Conservation (phyloP, 805 yeast genomes). For the Candida stauntonica region DNA sequence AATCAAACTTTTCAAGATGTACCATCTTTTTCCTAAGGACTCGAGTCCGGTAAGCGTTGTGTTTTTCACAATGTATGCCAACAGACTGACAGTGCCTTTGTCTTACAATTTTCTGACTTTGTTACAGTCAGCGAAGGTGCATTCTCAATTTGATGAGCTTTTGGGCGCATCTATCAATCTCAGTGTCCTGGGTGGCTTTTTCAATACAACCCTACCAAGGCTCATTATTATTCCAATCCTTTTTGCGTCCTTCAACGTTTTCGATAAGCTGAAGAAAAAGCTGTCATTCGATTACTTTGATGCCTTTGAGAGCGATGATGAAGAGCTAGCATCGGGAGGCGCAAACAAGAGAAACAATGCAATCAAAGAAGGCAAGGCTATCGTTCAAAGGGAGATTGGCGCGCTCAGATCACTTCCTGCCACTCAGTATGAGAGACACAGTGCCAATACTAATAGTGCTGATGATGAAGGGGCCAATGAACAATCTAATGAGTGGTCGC, state of each 20-base stretch:
- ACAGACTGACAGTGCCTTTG: conserved; percentile 77
- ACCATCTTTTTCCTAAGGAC: conserved; percentile 65
- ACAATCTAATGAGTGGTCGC: background rate
- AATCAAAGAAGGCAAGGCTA: conserved; percentile 24
- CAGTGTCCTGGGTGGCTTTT: conserved; percentile 65
- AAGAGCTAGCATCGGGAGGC: conserved; percentile 23
- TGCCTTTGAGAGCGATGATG: conserved; percentile 38
- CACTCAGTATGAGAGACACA: conserved; percentile 4
- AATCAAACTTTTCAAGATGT: conserved; percentile 67
- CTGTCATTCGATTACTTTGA: conserved; percentile 28
- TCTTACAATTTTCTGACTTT: conserved; percentile 74
- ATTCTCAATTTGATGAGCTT: conserved; percentile 61
- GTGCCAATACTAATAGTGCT: conserved; percentile 1
- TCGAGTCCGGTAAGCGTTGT: conserved; percentile 73
- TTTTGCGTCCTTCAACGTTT: conserved; percentile 60
- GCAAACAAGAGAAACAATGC: conserved; percentile 13
- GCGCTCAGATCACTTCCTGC: background rate
- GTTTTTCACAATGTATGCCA: conserved; percentile 75
- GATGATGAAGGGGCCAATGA: background rate
- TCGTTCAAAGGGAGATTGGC: conserved; percentile 24
- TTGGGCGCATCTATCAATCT: conserved; percentile 71
- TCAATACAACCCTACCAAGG: conserved; percentile 75
- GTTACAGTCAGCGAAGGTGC: conserved; percentile 41
- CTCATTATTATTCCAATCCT: conserved; percentile 66
- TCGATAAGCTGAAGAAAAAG: conserved; percentile 48